phyloP scores from a whole-genome alignment of 257 asterid species.

The Petunia axillaris region DNA sequence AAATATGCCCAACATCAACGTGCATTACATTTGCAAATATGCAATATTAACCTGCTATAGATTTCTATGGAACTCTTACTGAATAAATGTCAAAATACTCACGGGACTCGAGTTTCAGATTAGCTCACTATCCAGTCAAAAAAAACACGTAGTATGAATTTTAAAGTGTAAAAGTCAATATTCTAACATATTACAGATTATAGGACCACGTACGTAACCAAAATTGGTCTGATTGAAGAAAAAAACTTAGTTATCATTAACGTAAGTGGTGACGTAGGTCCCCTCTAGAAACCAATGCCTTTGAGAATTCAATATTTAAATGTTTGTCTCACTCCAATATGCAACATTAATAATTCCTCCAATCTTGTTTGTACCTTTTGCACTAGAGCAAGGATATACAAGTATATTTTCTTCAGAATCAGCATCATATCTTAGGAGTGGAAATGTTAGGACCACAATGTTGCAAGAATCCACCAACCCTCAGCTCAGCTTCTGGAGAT shows the following conservation, averaged over 20 bases:
- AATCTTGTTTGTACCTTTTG: neutral
- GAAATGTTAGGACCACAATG: constrained; percentile 58
- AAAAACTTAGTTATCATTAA: neutral
- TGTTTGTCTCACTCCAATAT: neutral
- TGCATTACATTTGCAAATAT: too few species aligned
- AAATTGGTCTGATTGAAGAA: neutral
- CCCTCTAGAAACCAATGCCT: neutral
- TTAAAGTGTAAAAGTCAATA: too few species aligned
- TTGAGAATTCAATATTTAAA: neutral
- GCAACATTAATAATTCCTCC: neutral
- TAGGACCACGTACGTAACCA: neutral
- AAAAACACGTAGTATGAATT: too few species aligned
- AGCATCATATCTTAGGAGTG: neutral
- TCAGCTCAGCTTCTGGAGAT: constrained; percentile 42
- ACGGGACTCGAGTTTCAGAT: too few species aligned
- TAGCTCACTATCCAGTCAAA: too few species aligned
- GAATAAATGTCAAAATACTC: too few species aligned
- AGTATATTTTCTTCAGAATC: too few species aligned
- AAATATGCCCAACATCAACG: too few species aligned
- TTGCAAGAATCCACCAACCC: constrained; percentile 51
- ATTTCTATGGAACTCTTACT: too few species aligned
- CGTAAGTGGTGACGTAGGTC: neutral
- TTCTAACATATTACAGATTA: too few species aligned
- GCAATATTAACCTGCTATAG: too few species aligned
- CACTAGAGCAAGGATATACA: neutral